Base-by-base conservation (phyloP, 169 alveolate species). In the Cardiosporidium cionae region DNA sequence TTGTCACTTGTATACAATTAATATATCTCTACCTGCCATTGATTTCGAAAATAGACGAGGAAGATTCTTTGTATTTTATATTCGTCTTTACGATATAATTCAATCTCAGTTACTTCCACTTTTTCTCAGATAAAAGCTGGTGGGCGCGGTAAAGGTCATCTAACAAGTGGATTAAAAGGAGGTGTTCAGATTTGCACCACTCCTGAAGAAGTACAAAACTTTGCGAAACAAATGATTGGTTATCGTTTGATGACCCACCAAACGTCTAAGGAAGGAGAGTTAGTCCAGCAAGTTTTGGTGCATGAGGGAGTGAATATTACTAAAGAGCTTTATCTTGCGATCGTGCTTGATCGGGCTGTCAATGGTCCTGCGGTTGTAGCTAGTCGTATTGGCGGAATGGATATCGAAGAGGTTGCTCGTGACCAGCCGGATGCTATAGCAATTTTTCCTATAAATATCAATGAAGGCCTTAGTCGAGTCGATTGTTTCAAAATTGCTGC, bases 271-370 rank as follows among this genome's bases (percentile, higher is more conserved):
- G 72, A 52, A 52, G 89, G 89, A 35, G 76, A 80, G 75, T 75
- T 74, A 32, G 71, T 76, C 80, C 76, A 76, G 66, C 63, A 70
- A 32, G 58, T 68, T 23, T 76, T 76, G 7, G 68, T 78, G 53
- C 29, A 53, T 4, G 83, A 70, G 76, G 3, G 62, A 29, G 58
- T 81, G 37, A n/a, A 7, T 53, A 74, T 93, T 35, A 79, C 79
- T 33, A 86, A 82, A 54, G 98, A 96, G 84, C 72, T 91, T 74
- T 96, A 96, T 79, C 72, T 96, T 44, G 94, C 98, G 52, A 85
- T 96, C 58, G 78, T 91, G 66, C 84, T 96, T 68, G 98, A 96
- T 80, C 86, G 98, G 35, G 73, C 77, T 32, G 81, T 91, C 9
- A 96, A 96, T 25, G 94, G 93, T 32, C 91, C 96, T 29, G n/a